Evolutionary conservation across 345 rosid species (phyloP), one percentile per base, ranked within the genome.

Genomic region (Hypericum androsaemum): DNA sequence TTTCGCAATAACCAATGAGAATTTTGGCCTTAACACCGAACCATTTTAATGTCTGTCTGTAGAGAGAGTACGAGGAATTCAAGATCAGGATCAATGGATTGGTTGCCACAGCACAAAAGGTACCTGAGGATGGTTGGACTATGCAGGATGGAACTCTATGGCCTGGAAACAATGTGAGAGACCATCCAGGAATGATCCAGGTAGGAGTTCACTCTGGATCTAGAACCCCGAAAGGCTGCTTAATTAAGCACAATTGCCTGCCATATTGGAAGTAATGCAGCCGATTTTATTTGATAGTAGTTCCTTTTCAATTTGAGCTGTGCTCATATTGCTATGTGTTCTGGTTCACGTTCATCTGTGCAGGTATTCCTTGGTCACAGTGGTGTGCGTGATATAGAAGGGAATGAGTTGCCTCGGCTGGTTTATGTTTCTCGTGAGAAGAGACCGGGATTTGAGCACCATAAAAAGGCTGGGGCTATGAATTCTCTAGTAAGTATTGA

Each of bases 81-180:
- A 46, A 46, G 28, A 32, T 46, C 22, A 46, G 50, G 50, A 46
- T 46, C 7, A 46, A 46, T 46, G 50, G 50, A 32, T 46, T 46
- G 50, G 50, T 46, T 46, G 7, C 50, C 16, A 46, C 50, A n/a
- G 50, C 50, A 0, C 50, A n/a, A 7, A 46, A 46, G 28, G 50
- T 46, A 13, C 50, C 50, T 1, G 50, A 46, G 22, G 50, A 46
- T 46, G 50, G 50, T 13, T 46, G 50, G 50, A 46, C 50, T 2
- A 46, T 46, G 50, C 50, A 46, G 22, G 50, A 46, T 46, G 50
- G 50, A 46, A 46, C 50, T 13, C 50, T 32, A 46, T 46, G 50
- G 50, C 50, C 50, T 14, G 50, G 50, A 13, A 46, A 46, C 50
- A 46, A 32, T 46, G 50, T 46, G 32, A 17, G 50, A 10, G 50